Percentiles rank a stretch among this genome's conserved stretches.
Evolutionary conservation across 2,329 filamentous ascomycete genomes (phyloP).

Genomic region (Fusarium miscanthi): DNA sequence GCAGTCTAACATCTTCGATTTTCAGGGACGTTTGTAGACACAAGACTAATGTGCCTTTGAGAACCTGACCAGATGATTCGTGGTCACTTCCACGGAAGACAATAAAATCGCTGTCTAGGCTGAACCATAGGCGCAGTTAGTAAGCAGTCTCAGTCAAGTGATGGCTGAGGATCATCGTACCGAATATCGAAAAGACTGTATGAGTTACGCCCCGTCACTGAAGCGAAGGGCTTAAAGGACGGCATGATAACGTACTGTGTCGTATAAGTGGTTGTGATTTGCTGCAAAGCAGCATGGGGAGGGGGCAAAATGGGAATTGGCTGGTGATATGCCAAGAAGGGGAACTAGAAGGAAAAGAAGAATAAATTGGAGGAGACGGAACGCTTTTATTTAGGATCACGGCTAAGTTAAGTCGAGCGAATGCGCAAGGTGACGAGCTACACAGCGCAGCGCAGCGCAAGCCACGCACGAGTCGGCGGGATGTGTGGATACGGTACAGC

Average conservation of each 20-base stretch:
- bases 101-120: conserved; percentile 81
- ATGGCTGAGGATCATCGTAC: conserved; percentile 51
- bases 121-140: conserved; percentile 49
- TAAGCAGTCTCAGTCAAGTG: not conserved
- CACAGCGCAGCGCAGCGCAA: conserved; percentile 25
- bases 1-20: conserved; percentile 78
- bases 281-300: conserved; percentile 28
- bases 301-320: conserved; percentile 15
- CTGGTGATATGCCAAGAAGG: conserved; percentile 36
- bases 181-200: conserved; percentile 69
- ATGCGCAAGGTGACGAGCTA: conserved; percentile 36
- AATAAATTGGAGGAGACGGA: conserved; percentile 42
- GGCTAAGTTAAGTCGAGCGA: conserved; percentile 26
- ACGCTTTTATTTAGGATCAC: conserved; percentile 45
- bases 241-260: conserved; percentile 57
- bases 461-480: conserved; percentile 39
- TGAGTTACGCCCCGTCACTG: conserved; percentile 62
- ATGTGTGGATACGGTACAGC: conserved; percentile 38
- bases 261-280: conserved; percentile 18
- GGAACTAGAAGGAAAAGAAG: conserved; percentile 31
- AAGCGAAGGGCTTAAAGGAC: conserved; percentile 66
- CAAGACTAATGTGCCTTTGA: conserved; percentile 79
- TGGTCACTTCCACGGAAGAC: conserved; percentile 80
- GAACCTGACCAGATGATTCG: conserved; percentile 78
- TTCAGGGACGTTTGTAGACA: conserved; percentile 76